phyloP scores from a whole-genome alignment of 306 rosid genomes.

The Castanea sativa region DNA sequence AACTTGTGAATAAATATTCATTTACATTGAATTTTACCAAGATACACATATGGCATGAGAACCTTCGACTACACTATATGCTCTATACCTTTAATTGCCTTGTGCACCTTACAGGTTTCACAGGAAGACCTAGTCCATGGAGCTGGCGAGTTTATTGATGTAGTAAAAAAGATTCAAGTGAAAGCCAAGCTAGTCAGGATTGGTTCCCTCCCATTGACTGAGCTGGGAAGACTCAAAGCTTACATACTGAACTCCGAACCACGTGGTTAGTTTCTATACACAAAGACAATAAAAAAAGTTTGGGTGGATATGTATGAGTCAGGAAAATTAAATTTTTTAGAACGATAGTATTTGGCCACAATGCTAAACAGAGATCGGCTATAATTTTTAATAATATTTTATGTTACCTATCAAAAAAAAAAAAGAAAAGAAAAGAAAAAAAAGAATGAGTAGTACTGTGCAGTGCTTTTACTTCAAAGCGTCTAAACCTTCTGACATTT shows the following conservation, averaged over 20 bases:
- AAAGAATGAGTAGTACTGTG: slow-evolving; percentile 2
- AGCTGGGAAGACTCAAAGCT: slow-evolving; percentile 76
- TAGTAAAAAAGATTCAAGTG: slow-evolving; percentile 55
- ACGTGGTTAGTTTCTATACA: slow-evolving; percentile 39
- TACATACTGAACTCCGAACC: slow-evolving; percentile 54
- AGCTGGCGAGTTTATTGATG: slow-evolving; percentile 34
- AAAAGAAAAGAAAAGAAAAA: too few species aligned
- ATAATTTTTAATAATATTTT: too few species aligned
- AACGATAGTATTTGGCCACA: not conserved
- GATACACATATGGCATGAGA: not conserved
- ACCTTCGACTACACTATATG: not conserved
- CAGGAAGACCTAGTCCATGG: slow-evolving; percentile 46
- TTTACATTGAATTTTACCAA: not conserved
- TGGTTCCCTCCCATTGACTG: slow-evolving; percentile 62
- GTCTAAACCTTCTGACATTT: slow-evolving; percentile 23
- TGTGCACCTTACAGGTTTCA: slow-evolving; percentile 54
- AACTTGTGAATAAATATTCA: not conserved
- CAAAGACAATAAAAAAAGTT: not conserved
- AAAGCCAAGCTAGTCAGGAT: slow-evolving; percentile 67
- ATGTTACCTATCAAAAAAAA: too few species aligned
- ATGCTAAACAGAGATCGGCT: not conserved
- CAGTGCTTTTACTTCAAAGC: slow-evolving; percentile 6
- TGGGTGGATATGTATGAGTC: not conserved
- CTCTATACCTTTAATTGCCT: slow-evolving; percentile 4
- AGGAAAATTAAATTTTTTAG: too few species aligned